phyloP scores from a whole-genome alignment of 768 basidiomycete genomes.

The Zangia roseola region DNA sequence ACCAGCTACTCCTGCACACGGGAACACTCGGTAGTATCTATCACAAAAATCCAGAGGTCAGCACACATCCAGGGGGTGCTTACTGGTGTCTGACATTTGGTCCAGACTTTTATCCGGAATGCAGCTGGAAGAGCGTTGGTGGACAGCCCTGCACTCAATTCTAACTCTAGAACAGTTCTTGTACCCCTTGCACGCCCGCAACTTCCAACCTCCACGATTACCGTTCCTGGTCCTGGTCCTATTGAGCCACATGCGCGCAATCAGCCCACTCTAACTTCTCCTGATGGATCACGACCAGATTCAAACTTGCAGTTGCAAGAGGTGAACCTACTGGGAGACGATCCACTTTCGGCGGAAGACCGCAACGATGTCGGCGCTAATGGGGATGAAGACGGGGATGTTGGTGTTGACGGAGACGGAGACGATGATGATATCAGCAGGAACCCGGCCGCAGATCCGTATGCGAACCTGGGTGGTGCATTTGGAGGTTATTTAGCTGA shows the following conservation, averaged over 20 bases:
- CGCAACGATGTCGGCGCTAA: constrained; percentile 6
- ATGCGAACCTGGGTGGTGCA: constrained; percentile 76
- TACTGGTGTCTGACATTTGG: constrained; percentile 12
- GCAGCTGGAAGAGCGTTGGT: constrained; percentile 78
- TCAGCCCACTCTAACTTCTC: constrained; percentile 25
- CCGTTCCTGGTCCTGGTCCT: constrained; percentile 56
- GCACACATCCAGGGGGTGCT: constrained; percentile 9
- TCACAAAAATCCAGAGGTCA: constrained; percentile 94
- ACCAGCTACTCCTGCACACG: constrained; percentile 91
- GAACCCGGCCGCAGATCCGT: constrained; percentile 57
- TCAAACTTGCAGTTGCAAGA: constrained; percentile 30
- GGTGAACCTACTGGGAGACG: constrained; percentile 19
- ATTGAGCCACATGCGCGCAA: constrained; percentile 29
- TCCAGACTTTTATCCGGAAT: constrained; percentile 88
- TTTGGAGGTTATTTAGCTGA: constrained; percentile 75
- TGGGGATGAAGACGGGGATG: constrained; percentile 24
- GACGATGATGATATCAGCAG: constrained; percentile 42
- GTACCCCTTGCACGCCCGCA: constrained; percentile 56
- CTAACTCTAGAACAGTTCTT: constrained; percentile 71
- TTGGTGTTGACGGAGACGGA: constrained; percentile 34
- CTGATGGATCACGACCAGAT: constrained; percentile 30
- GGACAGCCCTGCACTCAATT: constrained; percentile 89
- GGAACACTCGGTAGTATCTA: constrained; percentile 95
- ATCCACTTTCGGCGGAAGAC: constrained; percentile 1
- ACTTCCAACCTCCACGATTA: constrained; percentile 44